Percentiles rank a stretch among this genome's conserved stretches.
Evolutionary conservation across 108 stramenopile genomes (phyloP).

Genomic region (Skeletonema tropicum): DNA sequence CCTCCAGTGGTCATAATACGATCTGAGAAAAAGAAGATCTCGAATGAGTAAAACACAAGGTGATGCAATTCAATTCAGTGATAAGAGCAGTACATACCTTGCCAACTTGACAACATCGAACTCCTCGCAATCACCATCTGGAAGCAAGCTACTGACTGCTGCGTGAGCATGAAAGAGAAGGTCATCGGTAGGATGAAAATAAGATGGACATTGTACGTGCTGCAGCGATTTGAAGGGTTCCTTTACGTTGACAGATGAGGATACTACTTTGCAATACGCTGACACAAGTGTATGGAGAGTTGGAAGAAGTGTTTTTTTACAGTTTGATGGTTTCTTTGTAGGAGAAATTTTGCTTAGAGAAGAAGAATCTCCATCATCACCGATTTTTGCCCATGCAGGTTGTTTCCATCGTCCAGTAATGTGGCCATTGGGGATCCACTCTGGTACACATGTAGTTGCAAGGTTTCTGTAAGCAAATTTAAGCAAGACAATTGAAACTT

Average conservation of each 20-base stretch:
- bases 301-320: conserved; percentile 22
- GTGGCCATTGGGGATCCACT: conserved; percentile 36
- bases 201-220: conserved; percentile 36
- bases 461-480: background rate
- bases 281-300: conserved; percentile 1
- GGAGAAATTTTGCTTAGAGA: background rate
- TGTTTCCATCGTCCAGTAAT: conserved; percentile 35
- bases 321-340: conserved; percentile 6
- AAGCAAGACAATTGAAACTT: background rate
- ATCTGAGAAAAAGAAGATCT: no score
- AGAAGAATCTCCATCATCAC: background rate
- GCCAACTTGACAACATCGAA: conserved; percentile 42
- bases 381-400: conserved; percentile 27
- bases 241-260: background rate
- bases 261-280: background rate
- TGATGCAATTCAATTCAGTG: no score
- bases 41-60: no score
- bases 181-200: conserved; percentile 20
- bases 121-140: conserved; percentile 44
- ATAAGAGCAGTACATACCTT: background rate
- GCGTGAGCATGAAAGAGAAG: conserved; percentile 33
- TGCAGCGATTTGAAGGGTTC: conserved; percentile 8
- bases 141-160: conserved; percentile 33
- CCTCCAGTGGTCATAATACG: conserved; percentile 48
- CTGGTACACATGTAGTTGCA: background rate